A percentile compares a stretch with the other conserved stretches of the same genome.
Conservation (phyloP, 2,329 filamentous ascomycete genomes). For the Ophiosphaerella herpotricha region DNA sequence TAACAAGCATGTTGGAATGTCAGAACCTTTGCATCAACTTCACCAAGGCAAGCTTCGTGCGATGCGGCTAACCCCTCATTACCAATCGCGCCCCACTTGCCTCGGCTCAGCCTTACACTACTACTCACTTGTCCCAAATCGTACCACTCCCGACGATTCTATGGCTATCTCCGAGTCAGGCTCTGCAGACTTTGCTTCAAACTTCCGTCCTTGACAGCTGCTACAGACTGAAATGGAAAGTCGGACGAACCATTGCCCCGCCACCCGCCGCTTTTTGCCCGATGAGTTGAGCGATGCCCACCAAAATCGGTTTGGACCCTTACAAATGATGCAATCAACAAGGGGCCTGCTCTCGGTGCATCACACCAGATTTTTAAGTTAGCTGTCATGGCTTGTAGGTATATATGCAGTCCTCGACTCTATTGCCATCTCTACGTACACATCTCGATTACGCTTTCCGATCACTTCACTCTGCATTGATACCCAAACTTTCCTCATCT, state of each 20-base stretch:
- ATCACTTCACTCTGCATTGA: background rate
- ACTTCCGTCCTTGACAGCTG: background rate
- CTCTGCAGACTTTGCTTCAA: slow-evolving; percentile 12
- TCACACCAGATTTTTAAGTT: slow-evolving; percentile 11
- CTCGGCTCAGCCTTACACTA: slow-evolving; percentile 22
- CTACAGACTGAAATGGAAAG: background rate
- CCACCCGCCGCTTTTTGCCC: slow-evolving; percentile 15
- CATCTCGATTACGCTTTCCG: background rate
- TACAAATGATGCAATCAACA: slow-evolving; percentile 20
- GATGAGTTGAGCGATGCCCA: slow-evolving; percentile 3
- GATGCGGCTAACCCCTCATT: slow-evolving; percentile 11
- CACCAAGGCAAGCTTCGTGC: background rate
- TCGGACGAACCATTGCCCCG: slow-evolving; percentile 2
- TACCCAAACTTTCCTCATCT: slow-evolving; percentile 1
- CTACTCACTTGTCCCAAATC: slow-evolving; percentile 18
- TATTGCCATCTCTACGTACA: background rate
- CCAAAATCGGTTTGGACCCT: background rate
- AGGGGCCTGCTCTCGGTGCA: slow-evolving; percentile 5
- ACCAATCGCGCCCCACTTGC: slow-evolving; percentile 31
- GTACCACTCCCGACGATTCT: slow-evolving; percentile 16
- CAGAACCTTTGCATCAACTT: background rate
- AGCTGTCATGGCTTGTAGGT: background rate
- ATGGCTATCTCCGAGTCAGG: slow-evolving; percentile 21
- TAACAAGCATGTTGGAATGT: background rate
- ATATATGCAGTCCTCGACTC: slow-evolving; percentile 13